These are phyloP conservation scores for Dactylorhiza incarnata DNA, from an alignment of 106 monocot species.

Conservation along the genomic window DNA sequence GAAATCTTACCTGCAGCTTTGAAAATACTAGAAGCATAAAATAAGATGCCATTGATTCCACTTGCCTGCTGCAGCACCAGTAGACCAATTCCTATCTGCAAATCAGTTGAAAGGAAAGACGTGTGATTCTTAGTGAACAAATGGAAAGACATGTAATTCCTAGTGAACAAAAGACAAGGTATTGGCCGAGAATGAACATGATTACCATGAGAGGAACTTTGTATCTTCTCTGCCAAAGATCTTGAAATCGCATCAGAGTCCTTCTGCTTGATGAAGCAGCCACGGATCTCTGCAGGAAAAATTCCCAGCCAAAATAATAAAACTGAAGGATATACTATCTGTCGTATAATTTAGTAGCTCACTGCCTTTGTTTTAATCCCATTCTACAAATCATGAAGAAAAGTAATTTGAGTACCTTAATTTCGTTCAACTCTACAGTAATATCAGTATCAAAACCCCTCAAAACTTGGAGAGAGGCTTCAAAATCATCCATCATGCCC, in stretches of 20 bases:
- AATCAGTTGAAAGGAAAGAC: slow-evolving; percentile 1
- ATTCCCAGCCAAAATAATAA: not conserved
- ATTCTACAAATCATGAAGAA: not conserved
- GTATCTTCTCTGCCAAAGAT: slow-evolving; percentile 76
- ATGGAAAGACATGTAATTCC: not conserved
- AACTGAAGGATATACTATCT: not conserved
- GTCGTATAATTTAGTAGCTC: not conserved
- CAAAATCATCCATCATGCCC: slow-evolving; percentile 89
- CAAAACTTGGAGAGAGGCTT: slow-evolving; percentile 84
- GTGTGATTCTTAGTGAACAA: not conserved
- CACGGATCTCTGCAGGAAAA: slow-evolving; percentile 60
- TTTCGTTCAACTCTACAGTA: slow-evolving; percentile 72
- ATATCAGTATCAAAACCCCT: slow-evolving; percentile 90
- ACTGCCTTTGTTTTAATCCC: not conserved
- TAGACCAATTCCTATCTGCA: slow-evolving; percentile 87
- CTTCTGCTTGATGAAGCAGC: slow-evolving; percentile 51
- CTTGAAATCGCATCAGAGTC: slow-evolving; percentile 59
- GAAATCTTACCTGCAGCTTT: slow-evolving; percentile 68
- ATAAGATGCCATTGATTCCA: slow-evolving; percentile 89
- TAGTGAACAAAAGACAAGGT: not conserved
- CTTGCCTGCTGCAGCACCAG: slow-evolving; percentile 75
- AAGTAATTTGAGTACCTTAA: slow-evolving; percentile 33
- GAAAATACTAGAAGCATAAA: slow-evolving; percentile 91
- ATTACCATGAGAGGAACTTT: slow-evolving; percentile 70
- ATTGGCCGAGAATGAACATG: not conserved